phyloP scores from a whole-genome alignment of 1,284 basidiomycete genomes.

The Ceratobasidium sp. region DNA sequence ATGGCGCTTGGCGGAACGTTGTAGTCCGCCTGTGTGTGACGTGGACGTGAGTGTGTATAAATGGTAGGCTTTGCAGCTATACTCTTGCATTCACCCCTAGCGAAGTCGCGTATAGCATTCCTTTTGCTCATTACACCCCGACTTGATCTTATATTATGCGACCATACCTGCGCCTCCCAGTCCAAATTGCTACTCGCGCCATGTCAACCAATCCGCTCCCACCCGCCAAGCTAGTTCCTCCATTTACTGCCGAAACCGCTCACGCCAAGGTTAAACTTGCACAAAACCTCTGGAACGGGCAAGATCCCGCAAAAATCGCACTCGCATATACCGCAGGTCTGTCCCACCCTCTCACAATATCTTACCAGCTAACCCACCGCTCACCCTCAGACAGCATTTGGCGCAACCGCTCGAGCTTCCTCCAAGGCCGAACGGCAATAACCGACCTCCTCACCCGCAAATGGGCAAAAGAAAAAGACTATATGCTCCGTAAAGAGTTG shows the following conservation, averaged over 20 bases:
- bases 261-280: slow-evolving; percentile 42
- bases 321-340: slow-evolving; percentile 58
- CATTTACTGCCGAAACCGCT: slow-evolving; percentile 41
- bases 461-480: slow-evolving; percentile 59
- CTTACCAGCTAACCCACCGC: neutral
- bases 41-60: neutral
- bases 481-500: slow-evolving; percentile 61
- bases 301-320: slow-evolving; percentile 44
- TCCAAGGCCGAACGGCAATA: slow-evolving; percentile 58
- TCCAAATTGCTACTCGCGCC: neutral
- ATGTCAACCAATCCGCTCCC: neutral
- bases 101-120: too few relatives aligned
- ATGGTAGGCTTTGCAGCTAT: too few relatives aligned
- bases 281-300: slow-evolving; percentile 44
- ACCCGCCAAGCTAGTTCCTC: slow-evolving; percentile 28
- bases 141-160: neutral
- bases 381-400: slow-evolving; percentile 56
- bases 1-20: neutral
- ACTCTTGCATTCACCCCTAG: too few relatives aligned
- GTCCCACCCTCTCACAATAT: neutral
- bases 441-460: slow-evolving; percentile 60
- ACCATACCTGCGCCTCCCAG: neutral
- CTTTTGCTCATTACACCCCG: neutral
- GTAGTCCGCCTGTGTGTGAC: too few relatives aligned
- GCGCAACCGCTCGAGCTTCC: slow-evolving; percentile 65